Evolutionary conservation across 208 protist species (phyloP).

Genomic region (Herpetomonas samuelpessoai): DNA sequence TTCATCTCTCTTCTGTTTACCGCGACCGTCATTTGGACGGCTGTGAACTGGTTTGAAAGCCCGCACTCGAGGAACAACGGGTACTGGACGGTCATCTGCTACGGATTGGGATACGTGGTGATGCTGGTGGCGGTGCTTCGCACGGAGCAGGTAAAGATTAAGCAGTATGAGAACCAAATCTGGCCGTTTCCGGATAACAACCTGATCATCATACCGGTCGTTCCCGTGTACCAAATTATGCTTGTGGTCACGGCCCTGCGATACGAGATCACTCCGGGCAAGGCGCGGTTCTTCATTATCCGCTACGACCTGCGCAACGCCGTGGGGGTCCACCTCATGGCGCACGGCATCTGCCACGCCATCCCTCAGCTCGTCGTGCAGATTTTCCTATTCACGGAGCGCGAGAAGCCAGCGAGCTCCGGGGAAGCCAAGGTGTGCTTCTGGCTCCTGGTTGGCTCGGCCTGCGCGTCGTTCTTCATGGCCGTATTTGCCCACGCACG

Average conservation of each 20-base stretch:
- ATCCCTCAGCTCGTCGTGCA: conserved; percentile 78
- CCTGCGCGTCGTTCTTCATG: conserved; percentile 41
- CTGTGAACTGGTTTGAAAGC: conserved; percentile 50
- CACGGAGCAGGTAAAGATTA: conserved; percentile 63
- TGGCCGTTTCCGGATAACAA: conserved; percentile 74
- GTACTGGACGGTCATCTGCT: conserved; percentile 77
- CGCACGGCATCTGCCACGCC: conserved; percentile 52
- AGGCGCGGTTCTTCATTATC: conserved; percentile 71
- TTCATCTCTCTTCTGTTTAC: conserved; percentile 43
- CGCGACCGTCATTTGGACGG: conserved; percentile 45
- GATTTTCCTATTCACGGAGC: conserved; percentile 45
- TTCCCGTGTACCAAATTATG: conserved; percentile 71
- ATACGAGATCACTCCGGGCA: conserved; percentile 49
- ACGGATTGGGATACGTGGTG: conserved; percentile 70
- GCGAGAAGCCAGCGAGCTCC: neutral
- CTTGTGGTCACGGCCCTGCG: conserved; percentile 60
- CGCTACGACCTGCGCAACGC: conserved; percentile 80
- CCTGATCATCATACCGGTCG: conserved; percentile 61
- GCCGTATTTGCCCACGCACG: conserved; percentile 55
- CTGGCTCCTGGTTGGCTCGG: conserved; percentile 35
- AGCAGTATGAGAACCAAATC: conserved; percentile 53
- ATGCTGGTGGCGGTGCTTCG: conserved; percentile 58
- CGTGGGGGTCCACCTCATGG: conserved; percentile 53
- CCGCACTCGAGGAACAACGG: conserved; percentile 34
- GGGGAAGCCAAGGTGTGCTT: conserved; percentile 16